phyloP scores from a whole-genome alignment of 441 rosid genomes.

The Pelargonium myrrhifolium region DNA sequence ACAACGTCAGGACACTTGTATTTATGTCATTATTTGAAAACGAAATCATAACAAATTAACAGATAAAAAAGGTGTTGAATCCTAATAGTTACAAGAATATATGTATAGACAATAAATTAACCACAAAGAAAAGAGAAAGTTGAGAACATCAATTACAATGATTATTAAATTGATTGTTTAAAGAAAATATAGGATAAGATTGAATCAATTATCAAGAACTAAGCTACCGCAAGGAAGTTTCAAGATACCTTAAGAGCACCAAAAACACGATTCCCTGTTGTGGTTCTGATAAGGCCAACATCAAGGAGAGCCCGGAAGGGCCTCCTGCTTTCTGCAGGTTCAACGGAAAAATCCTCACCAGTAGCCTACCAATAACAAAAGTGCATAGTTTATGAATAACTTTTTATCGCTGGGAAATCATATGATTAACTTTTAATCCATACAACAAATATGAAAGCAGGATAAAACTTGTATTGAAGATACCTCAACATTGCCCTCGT shows the following conservation, averaged over 20 bases:
- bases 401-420: not conserved
- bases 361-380: constrained; percentile 40
- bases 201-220: not conserved
- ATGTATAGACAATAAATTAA: too few relatives aligned
- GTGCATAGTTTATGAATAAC: not conserved
- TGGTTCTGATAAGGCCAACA: constrained; percentile 77
- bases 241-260: constrained; percentile 69
- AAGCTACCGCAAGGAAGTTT: not conserved
- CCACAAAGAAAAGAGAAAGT: too few relatives aligned
- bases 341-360: constrained; percentile 84
- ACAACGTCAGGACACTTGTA: not conserved
- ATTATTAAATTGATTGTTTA: not conserved
- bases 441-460: not conserved
- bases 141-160: too few relatives aligned
- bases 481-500: constrained; percentile 76
- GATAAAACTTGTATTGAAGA: not conserved
- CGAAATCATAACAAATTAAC: too few relatives aligned
- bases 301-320: constrained; percentile 96
- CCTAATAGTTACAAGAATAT: too few relatives aligned
- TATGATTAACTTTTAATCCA: not conserved
- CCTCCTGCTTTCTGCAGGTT: constrained; percentile 69
- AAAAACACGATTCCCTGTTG: constrained; percentile 73
- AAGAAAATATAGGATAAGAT: not conserved
- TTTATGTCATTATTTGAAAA: too few relatives aligned
- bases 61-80: too few relatives aligned